These are phyloP conservation scores for Hypoxylon sp. DNA, from an alignment of 2,329 filamentous ascomycete genomes.

Conservation along the genomic window DNA sequence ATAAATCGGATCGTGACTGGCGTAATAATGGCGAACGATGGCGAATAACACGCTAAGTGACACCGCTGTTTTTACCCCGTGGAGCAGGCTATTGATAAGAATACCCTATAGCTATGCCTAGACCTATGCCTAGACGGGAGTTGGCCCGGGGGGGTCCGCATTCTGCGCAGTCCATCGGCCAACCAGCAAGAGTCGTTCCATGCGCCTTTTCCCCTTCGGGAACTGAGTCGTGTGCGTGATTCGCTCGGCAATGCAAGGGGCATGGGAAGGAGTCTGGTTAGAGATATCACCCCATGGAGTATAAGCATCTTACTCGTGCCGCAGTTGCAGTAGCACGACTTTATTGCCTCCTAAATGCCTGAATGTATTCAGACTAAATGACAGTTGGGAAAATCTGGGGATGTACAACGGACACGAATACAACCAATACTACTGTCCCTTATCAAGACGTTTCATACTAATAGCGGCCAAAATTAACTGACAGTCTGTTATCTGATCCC, in stretches of 20 bases:
- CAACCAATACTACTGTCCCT: slow-evolving; percentile 11
- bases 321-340: slow-evolving; percentile 34
- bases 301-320: slow-evolving; percentile 21
- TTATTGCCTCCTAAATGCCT: slow-evolving; percentile 33
- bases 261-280: not conserved
- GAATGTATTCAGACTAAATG: slow-evolving; percentile 37
- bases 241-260: slow-evolving; percentile 42
- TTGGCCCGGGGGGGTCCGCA: slow-evolving; percentile 8
- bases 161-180: slow-evolving; percentile 1
- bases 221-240: slow-evolving; percentile 38
- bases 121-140: slow-evolving; percentile 29
- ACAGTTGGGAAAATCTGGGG: slow-evolving; percentile 39
- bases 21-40: slow-evolving; percentile 48
- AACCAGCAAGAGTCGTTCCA: slow-evolving; percentile 14
- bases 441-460: slow-evolving; percentile 36
- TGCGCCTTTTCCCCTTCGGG: slow-evolving; percentile 38
- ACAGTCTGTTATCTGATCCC: slow-evolving; percentile 31
- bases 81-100: slow-evolving; percentile 43
- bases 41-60: slow-evolving; percentile 43
- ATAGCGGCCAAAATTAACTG: slow-evolving; percentile 22
- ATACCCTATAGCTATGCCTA: slow-evolving; percentile 37
- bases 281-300: slow-evolving; percentile 35
- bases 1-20: slow-evolving; percentile 40
- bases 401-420: slow-evolving; percentile 15
- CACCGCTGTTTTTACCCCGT: slow-evolving; percentile 43